Conservation (phyloP, 1,284 basidiomycete species). For the Tetrapyrgos nigripes region DNA sequence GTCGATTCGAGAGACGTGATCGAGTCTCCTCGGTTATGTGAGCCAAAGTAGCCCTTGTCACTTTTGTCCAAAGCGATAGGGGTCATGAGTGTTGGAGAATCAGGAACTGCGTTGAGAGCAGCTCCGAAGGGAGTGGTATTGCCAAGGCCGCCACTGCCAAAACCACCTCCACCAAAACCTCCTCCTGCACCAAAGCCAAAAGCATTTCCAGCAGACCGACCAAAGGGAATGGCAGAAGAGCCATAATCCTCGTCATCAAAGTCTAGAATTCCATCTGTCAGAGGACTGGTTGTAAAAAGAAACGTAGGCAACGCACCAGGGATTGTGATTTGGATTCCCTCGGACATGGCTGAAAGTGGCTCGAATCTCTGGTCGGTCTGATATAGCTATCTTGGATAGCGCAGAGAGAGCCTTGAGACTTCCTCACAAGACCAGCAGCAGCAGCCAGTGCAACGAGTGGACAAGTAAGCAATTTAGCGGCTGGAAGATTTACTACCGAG, state of each 20-base stretch:
- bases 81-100: constrained; percentile 69
- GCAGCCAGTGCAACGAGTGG: no score
- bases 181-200: constrained; percentile 46
- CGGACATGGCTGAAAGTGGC: constrained; percentile 36
- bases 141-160: constrained; percentile 45
- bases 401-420: no score
- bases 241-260: constrained; percentile 76
- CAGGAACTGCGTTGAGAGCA: constrained; percentile 27
- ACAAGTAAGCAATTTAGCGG: no score
- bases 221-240: constrained; percentile 69
- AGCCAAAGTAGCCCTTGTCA: constrained; percentile 68
- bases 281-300: constrained; percentile 6
- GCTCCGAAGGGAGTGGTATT: constrained; percentile 28
- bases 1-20: constrained; percentile 69
- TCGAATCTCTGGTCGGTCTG: constrained; percentile 13
- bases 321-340: constrained; percentile 81
- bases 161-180: constrained; percentile 41
- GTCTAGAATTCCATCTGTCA: constrained; percentile 58
- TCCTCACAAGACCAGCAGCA: no score
- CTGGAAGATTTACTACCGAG: no score
- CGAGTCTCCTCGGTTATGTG: constrained; percentile 78
- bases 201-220: constrained; percentile 49
- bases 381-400: no score
- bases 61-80: constrained; percentile 49
- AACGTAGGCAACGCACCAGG: constrained; percentile 58